Percentiles rank a stretch among this genome's conserved stretches.
Evolutionary conservation across 2,329 filamentous ascomycete species (phyloP).

Genomic region (Dendryphion nanum): DNA sequence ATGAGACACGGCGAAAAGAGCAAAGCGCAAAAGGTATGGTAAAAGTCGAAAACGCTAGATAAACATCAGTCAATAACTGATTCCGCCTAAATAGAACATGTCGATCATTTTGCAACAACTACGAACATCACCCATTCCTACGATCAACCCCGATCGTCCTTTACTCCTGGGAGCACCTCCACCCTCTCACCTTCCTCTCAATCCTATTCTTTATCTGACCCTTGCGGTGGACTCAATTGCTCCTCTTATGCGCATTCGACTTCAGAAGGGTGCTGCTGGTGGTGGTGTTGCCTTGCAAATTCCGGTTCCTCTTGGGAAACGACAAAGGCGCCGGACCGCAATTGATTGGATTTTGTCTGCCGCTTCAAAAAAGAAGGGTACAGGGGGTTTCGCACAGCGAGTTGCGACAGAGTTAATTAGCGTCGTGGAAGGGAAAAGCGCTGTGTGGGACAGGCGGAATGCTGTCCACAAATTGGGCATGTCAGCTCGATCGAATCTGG

Average conservation of each 20-base stretch:
- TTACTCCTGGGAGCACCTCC: slow-evolving; percentile 77
- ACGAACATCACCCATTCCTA: slow-evolving; percentile 78
- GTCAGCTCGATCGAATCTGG: slow-evolving; percentile 70
- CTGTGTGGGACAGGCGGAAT: slow-evolving; percentile 79
- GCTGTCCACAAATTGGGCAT: slow-evolving; percentile 79
- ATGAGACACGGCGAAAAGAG: slow-evolving; percentile 92
- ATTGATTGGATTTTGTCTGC: slow-evolving; percentile 86
- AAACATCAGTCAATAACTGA: background rate
- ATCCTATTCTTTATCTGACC: slow-evolving; percentile 86
- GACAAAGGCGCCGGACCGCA: slow-evolving; percentile 75
- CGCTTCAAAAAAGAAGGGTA: slow-evolving; percentile 74
- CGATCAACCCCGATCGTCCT: slow-evolving; percentile 66
- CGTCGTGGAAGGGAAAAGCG: slow-evolving; percentile 81
- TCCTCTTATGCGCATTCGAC: slow-evolving; percentile 77
- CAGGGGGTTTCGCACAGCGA: slow-evolving; percentile 71
- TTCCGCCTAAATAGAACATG: slow-evolving; percentile 68
- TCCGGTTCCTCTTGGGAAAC: slow-evolving; percentile 70
- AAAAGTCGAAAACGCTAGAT: background rate
- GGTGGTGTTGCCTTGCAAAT: slow-evolving; percentile 83
- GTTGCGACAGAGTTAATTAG: slow-evolving; percentile 84
- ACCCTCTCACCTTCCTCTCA: slow-evolving; percentile 75
- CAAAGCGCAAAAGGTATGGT: slow-evolving; percentile 77
- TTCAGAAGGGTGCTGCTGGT: slow-evolving; percentile 74
- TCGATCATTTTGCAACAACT: slow-evolving; percentile 76
- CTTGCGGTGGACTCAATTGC: slow-evolving; percentile 91